Conservation (phyloP, 2,329 filamentous ascomycete species). For the Trichoderma harzianum region DNA sequence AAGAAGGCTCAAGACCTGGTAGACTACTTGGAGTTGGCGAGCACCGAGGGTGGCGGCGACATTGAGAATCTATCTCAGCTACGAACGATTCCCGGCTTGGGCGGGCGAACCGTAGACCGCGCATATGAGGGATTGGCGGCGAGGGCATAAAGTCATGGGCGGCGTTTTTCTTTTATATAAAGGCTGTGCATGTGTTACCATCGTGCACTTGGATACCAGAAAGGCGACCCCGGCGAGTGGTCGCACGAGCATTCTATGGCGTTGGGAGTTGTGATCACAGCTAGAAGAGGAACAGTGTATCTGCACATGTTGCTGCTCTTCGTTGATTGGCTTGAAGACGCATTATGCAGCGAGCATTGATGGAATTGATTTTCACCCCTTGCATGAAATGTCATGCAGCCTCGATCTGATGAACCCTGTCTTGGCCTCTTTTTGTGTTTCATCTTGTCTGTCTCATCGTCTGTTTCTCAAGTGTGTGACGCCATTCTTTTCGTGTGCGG, state of each 20-base stretch:
- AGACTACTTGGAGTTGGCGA: slow-evolving; percentile 49
- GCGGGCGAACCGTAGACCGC: slow-evolving; percentile 53
- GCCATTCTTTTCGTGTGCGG: not conserved
- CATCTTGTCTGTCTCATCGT: not conserved
- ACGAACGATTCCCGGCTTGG: slow-evolving; percentile 54
- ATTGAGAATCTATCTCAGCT: slow-evolving; percentile 52
- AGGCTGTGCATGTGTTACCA: not conserved
- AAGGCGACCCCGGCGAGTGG: not conserved
- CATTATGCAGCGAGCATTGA: slow-evolving; percentile 1
- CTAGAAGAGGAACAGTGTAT: not conserved
- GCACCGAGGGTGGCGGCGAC: slow-evolving; percentile 37
- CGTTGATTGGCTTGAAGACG: not conserved
- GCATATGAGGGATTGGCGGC: slow-evolving; percentile 48
- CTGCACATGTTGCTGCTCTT: not conserved
- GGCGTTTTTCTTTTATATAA: slow-evolving; percentile 6
- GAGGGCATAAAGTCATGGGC: slow-evolving; percentile 15
- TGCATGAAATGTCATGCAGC: slow-evolving; percentile 4
- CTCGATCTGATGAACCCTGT: not conserved
- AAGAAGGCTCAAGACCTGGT: slow-evolving; percentile 66
- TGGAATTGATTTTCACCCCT: slow-evolving; percentile 8
- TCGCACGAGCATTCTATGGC: slow-evolving; percentile 7
- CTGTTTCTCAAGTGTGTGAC: not conserved
- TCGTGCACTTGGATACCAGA: slow-evolving; percentile 11
- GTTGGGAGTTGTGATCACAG: not conserved
- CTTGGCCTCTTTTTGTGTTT: not conserved